A percentile compares a stretch with the other conserved stretches of the same genome.
These are phyloP conservation scores for Lentinula aciculospora DNA, from an alignment of 768 basidiomycete genomes.

Conservation along the genomic window DNA sequence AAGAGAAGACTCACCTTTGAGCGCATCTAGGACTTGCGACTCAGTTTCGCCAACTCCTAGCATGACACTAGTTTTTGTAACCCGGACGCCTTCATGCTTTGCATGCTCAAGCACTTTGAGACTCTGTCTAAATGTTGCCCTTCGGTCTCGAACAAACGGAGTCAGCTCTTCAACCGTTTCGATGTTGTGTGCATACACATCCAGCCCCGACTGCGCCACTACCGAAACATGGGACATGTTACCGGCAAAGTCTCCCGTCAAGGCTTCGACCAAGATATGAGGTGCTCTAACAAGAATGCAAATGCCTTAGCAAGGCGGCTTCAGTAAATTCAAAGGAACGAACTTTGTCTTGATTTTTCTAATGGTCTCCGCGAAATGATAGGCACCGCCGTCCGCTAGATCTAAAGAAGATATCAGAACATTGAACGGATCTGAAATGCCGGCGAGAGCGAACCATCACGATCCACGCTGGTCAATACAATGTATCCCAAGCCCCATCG, in stretches of 20 bases:
- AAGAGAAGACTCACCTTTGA: conserved; percentile 55
- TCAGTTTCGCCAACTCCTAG: conserved; percentile 91
- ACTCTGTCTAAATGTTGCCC: conserved; percentile 87
- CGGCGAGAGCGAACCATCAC: conserved; percentile 62
- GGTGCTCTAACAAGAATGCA: conserved; percentile 60
- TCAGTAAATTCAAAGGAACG: conserved; percentile 13
- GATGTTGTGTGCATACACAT: conserved; percentile 97
- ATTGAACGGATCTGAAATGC: conserved; percentile 1
- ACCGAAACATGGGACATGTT: conserved; percentile 65
- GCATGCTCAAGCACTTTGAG: conserved; percentile 77
- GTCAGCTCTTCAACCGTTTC: conserved; percentile 95
- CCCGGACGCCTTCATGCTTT: conserved; percentile 74
- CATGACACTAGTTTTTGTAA: conserved; percentile 99
- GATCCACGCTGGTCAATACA: conserved; percentile 92
- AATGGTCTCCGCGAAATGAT: conserved; percentile 95
- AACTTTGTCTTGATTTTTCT: conserved; percentile 93
- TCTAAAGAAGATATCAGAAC: conserved; percentile 40
- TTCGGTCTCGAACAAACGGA: conserved; percentile 90
- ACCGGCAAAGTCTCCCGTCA: conserved; percentile 93
- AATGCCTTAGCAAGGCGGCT: too few relatives aligned
- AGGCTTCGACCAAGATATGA: conserved; percentile 91
- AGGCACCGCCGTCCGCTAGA: conserved; percentile 85
- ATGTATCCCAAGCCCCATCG: conserved; percentile 99
- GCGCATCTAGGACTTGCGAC: conserved; percentile 74
- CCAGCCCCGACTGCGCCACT: conserved; percentile 90